Conservation (phyloP, 257 asterid species). For the Eustoma russellianum region DNA sequence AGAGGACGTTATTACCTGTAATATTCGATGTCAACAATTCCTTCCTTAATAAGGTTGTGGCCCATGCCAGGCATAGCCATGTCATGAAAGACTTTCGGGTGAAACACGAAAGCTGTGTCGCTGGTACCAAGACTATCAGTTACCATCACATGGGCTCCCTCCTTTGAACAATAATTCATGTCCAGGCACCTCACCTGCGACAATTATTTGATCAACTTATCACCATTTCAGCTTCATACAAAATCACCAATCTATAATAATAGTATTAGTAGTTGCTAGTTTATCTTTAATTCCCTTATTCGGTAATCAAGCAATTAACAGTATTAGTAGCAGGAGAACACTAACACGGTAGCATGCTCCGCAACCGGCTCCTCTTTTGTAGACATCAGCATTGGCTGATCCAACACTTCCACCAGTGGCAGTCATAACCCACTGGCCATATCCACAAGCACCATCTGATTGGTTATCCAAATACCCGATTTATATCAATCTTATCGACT, state of each 20-base stretch:
- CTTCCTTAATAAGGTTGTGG: conserved; percentile 34
- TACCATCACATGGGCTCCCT: conserved; percentile 43
- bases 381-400: conserved; percentile 54
- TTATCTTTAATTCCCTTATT: not conserved
- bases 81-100: conserved; percentile 6
- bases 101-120: conserved; percentile 41
- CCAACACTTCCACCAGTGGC: conserved; percentile 49
- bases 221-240: too few relatives aligned
- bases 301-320: too few relatives aligned
- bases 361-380: conserved; percentile 67
- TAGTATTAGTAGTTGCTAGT: too few relatives aligned
- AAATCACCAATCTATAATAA: too few relatives aligned
- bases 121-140: conserved; percentile 68
- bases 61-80: conserved; percentile 60
- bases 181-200: conserved; percentile 63
- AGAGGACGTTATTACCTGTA: conserved; percentile 29
- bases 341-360: conserved; percentile 81
- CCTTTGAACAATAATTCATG: conserved; percentile 28
- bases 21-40: conserved; percentile 50
- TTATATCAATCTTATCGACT: too few relatives aligned
- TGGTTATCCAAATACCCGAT: not conserved
- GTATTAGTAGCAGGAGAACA: not conserved
- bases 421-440: conserved; percentile 46
- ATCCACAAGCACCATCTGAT: conserved; percentile 87
- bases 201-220: not conserved